A percentile compares a stretch with the other conserved stretches of the same genome.
phyloP scores from a whole-genome alignment of 2,329 filamentous ascomycete genomes.

The Paracamarosporium sp. region DNA sequence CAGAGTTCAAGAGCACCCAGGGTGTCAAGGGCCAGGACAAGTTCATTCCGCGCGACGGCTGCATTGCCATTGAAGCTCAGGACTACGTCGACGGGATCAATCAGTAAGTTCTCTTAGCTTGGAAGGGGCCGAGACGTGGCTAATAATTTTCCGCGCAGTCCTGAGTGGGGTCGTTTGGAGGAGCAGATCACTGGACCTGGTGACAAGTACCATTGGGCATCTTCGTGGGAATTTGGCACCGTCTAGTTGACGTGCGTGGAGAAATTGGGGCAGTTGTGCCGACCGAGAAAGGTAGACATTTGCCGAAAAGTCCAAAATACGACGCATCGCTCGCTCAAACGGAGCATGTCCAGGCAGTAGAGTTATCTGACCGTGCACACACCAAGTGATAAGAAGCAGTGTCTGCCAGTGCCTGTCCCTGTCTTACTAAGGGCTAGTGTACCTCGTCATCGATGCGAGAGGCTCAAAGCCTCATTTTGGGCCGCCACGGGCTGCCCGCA shows the following conservation, averaged over 20 bases:
- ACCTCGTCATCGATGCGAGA: constrained; percentile 5
- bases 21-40: constrained; percentile 35
- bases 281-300: neutral
- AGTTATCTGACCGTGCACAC: neutral
- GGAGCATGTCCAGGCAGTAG: neutral
- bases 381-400: neutral
- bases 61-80: constrained; percentile 43
- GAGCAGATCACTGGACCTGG: constrained; percentile 41
- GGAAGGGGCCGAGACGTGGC: constrained; percentile 10
- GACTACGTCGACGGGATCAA: constrained; percentile 45
- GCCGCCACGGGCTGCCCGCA: neutral
- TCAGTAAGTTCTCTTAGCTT: constrained; percentile 32
- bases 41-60: constrained; percentile 41
- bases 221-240: constrained; percentile 40
- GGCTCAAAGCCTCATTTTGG: constrained; percentile 4
- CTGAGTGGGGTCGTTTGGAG: constrained; percentile 39
- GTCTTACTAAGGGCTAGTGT: constrained; percentile 4
- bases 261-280: constrained; percentile 3
- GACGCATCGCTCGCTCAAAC: neutral
- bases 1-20: constrained; percentile 43
- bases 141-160: constrained; percentile 36
- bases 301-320: neutral
- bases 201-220: constrained; percentile 41
- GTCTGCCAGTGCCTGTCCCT: neutral
- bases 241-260: constrained; percentile 15